Evolutionary conservation across 1,284 basidiomycete species (phyloP).

Genomic region (Sparassis latifolia): DNA sequence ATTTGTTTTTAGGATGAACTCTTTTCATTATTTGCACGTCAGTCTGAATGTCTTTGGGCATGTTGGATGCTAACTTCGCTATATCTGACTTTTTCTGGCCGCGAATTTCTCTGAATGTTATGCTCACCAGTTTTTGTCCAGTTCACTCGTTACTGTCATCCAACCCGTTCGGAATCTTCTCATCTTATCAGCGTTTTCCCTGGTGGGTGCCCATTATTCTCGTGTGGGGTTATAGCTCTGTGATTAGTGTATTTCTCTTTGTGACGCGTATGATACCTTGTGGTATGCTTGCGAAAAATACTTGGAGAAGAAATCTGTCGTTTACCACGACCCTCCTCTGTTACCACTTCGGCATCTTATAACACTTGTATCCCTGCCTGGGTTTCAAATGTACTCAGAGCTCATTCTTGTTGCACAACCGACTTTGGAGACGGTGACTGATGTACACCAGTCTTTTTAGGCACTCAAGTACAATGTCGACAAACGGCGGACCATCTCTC

Average conservation of each 20-base stretch:
- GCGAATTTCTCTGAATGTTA: slow-evolving; percentile 2
- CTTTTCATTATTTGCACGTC: slow-evolving; percentile 41
- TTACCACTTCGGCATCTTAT: neutral
- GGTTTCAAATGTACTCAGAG: neutral
- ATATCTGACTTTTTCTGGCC: slow-evolving; percentile 16
- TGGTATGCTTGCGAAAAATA: neutral
- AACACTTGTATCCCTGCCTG: neutral
- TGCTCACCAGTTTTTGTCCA: slow-evolving; percentile 2
- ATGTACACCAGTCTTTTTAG: neutral
- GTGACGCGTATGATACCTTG: neutral
- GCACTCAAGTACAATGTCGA: neutral
- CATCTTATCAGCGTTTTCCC: neutral
- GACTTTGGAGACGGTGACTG: neutral
- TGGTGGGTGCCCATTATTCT: neutral
- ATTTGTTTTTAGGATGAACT: slow-evolving; percentile 11
- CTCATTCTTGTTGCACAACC: neutral
- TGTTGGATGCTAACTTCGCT: slow-evolving; percentile 34
- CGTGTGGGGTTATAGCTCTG: neutral
- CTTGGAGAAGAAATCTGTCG: neutral
- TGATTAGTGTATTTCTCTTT: neutral
- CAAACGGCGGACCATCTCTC: slow-evolving; percentile 1
- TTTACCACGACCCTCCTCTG: neutral
- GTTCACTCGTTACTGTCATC: slow-evolving; percentile 1
- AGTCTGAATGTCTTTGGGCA: slow-evolving; percentile 34
- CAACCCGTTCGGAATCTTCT: neutral